Base-by-base conservation (phyloP, 164 flowering plant species). In the Sedum album region DNA sequence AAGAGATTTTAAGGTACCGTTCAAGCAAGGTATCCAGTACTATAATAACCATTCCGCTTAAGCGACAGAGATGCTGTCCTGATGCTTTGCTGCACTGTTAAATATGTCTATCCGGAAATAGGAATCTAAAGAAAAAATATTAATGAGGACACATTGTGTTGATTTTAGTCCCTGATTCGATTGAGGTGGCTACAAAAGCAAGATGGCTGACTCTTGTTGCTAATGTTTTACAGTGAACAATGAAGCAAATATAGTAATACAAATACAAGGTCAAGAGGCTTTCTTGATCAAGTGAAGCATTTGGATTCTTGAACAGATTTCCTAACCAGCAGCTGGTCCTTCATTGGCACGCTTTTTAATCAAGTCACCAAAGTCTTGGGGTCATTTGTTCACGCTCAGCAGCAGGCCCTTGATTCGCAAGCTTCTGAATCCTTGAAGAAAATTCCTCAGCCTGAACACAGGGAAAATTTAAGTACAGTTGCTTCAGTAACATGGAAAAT, bases 401-500 rank as follows among this genome's bases (percentile, higher is more conserved):
- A 33, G 82, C 77, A 38, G 88, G 76, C 49, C 90, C 88, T 72
- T 75, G 84, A 70, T 46, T 76, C 2, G 92, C 88, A 55, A 89
- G 78, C 69, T 82, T 84, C 68, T 89, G 88, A 68, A 87, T 84
- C 0, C 88, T 88, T 0, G 82, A 81, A 7, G 88, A 82, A 68
- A 87, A 87, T 65, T 87, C 92, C 60, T 85, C 84, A 48, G 92
- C 90, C 96, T 87, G 84, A 31, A 31, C 33, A 46, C 31, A 62
- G 60, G 26, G 39, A 7, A 9, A 36, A 14, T 13, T 25, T 23
- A 66, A 44, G 25, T 42, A 46, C 2, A n/a, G n/a, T n/a, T n/a
- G n/a, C n/a, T n/a, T n/a, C n/a, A n/a, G n/a, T 25, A 15, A 23
- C 17, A 35, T n/a, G 28, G 31, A 31, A 53, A 2, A 4, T 21